These are phyloP conservation scores for Prunus armeniaca DNA, from an alignment of 306 rosid species.

Conservation along the genomic window DNA sequence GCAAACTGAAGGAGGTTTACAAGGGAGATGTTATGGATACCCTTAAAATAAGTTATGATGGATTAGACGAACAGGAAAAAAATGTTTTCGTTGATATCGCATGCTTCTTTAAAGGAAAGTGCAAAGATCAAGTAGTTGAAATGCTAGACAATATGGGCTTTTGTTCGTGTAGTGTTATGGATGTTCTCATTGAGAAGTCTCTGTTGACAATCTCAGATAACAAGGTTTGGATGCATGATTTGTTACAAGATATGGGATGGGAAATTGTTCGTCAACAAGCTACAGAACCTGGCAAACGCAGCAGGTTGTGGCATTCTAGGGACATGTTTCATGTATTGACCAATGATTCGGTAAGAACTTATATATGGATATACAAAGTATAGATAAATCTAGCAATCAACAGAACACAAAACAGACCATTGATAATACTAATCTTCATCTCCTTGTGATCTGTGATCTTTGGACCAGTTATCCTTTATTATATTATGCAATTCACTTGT, in stretches of 20 bases:
- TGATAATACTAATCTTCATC: not conserved
- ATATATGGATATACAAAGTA: not conserved
- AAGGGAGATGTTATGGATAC: not conserved
- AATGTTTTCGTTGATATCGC: not conserved
- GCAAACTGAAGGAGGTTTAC: not conserved
- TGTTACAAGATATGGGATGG: not conserved
- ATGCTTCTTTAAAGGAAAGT: not conserved
- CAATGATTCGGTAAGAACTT: not conserved
- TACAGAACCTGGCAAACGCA: not conserved
- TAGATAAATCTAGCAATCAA: not conserved
- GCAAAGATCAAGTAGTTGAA: not conserved
- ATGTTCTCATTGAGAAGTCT: not conserved
- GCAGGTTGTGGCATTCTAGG: not conserved
- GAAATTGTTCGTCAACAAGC: not conserved
- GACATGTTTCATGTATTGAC: slow-evolving; percentile 1
- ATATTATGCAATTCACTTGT: not conserved
- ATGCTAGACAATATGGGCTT: not conserved
- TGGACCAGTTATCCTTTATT: no score
- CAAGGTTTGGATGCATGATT: not conserved
- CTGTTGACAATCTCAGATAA: not conserved
- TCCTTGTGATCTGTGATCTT: no score
- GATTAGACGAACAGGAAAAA: not conserved
- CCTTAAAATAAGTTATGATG: not conserved
- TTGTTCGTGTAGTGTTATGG: no score
- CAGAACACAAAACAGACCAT: not conserved